A percentile compares a stretch with the other conserved stretches of the same genome.
Conservation (phyloP, 768 basidiomycete species). For the Gloeostereum incarnatum region DNA sequence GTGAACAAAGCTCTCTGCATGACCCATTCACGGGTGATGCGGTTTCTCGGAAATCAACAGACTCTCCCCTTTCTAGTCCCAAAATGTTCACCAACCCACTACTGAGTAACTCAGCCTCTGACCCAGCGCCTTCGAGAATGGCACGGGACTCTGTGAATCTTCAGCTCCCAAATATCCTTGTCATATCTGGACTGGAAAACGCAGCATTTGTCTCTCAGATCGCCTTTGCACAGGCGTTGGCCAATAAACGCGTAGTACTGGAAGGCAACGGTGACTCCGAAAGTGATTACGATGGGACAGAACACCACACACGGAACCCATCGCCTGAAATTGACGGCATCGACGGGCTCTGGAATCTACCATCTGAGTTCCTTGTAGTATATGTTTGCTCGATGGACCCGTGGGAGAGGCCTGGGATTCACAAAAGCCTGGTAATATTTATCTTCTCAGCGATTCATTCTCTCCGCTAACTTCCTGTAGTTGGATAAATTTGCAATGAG, state of each 20-base stretch:
- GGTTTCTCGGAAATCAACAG: too few relatives aligned
- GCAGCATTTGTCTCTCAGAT: constrained; percentile 45
- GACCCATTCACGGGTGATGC: too few relatives aligned
- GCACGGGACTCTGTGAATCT: constrained; percentile 11
- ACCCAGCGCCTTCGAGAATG: constrained; percentile 17
- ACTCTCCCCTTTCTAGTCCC: too few relatives aligned
- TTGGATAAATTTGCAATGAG: constrained; percentile 78
- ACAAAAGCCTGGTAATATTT: constrained; percentile 47
- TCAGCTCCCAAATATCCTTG: constrained; percentile 49
- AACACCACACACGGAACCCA: not conserved
- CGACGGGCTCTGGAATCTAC: constrained; percentile 41
- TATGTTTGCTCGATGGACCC: constrained; percentile 64
- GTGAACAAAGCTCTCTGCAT: too few relatives aligned
- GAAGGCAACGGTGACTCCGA: constrained; percentile 18
- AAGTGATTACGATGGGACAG: constrained; percentile 6
- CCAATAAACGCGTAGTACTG: constrained; percentile 40
- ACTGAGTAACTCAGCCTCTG: too few relatives aligned
- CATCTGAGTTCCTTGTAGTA: constrained; percentile 61
- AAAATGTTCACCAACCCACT: too few relatives aligned
- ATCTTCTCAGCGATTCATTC: constrained; percentile 4
- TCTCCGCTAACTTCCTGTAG: constrained; percentile 22
- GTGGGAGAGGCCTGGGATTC: constrained; percentile 55
- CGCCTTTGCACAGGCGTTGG: constrained; percentile 41
- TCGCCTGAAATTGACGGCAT: constrained; percentile 17
- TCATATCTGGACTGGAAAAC: constrained; percentile 65